phyloP scores from a whole-genome alignment of 2,329 filamentous ascomycete genomes.

The Phyllosticta capitalensis region DNA sequence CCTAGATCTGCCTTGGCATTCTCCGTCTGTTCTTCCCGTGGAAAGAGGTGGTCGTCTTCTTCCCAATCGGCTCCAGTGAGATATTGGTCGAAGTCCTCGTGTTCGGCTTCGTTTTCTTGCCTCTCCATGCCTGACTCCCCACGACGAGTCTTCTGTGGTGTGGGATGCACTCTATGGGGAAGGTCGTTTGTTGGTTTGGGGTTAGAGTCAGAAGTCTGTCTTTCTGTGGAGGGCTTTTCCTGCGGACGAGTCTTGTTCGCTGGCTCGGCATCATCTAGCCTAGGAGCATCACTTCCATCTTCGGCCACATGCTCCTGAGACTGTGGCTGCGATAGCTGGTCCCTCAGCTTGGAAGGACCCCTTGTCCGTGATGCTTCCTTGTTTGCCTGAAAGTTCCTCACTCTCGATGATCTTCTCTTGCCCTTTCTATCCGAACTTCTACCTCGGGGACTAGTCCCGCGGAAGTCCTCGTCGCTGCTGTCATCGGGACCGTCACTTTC shows the following conservation, averaged over 20 bases:
- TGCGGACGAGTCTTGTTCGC: too few relatives aligned
- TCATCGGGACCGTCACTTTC: neutral
- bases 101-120: neutral
- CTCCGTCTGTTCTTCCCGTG: too few relatives aligned
- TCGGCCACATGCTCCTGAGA: too few relatives aligned
- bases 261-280: too few relatives aligned
- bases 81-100: too few relatives aligned
- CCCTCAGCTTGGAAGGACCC: neutral
- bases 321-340: neutral
- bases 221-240: too few relatives aligned
- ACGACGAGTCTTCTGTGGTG: neutral
- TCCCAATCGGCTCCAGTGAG: too few relatives aligned
- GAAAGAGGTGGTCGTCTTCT: too few relatives aligned
- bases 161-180: neutral
- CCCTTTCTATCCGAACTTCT: neutral
- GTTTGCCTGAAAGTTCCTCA: neutral
- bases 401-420: neutral
- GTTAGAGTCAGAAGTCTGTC: too few relatives aligned
- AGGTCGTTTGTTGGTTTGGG: neutral
- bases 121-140: neutral
- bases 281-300: too few relatives aligned
- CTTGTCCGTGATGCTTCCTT: neutral
- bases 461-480: neutral
- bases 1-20: too few relatives aligned
- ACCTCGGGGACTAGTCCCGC: neutral